Conservation (phyloP, 169 alveolate species). For the Plasmodium adleri region DNA sequence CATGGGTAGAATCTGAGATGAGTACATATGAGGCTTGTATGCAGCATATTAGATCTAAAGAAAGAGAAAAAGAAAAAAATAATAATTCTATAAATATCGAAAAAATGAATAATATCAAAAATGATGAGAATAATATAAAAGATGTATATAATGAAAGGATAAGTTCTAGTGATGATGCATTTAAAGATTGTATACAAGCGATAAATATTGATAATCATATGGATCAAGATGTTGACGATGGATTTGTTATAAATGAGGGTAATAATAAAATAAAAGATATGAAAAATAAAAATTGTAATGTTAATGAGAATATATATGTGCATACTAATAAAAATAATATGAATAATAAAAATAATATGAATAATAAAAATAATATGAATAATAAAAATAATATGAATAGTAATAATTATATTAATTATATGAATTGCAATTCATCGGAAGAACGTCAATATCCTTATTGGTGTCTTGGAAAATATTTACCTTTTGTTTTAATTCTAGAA, state of each 20-base stretch:
- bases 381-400: not conserved
- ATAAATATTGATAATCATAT: no score
- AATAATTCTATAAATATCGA: not conserved
- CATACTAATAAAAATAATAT: not conserved
- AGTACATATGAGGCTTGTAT: constrained; percentile 36
- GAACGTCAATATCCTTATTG: constrained; percentile 28
- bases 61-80: no score
- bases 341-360: not conserved
- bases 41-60: not conserved
- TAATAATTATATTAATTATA: not conserved
- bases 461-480: constrained; percentile 62
- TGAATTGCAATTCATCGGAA: not conserved
- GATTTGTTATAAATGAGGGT: not conserved
- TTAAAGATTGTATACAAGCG: not conserved
- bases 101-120: not conserved
- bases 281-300: not conserved
- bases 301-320: not conserved
- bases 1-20: constrained; percentile 30
- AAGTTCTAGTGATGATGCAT: not conserved
- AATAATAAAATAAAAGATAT: not conserved
- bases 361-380: not conserved
- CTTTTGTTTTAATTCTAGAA: constrained; percentile 37
- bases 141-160: not conserved
- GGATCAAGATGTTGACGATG: no score
- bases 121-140: not conserved